Evolutionary conservation across 1,284 basidiomycete species (phyloP), one percentile per base, ranked within the genome.

Genomic region (Tylopilus sp.): DNA sequence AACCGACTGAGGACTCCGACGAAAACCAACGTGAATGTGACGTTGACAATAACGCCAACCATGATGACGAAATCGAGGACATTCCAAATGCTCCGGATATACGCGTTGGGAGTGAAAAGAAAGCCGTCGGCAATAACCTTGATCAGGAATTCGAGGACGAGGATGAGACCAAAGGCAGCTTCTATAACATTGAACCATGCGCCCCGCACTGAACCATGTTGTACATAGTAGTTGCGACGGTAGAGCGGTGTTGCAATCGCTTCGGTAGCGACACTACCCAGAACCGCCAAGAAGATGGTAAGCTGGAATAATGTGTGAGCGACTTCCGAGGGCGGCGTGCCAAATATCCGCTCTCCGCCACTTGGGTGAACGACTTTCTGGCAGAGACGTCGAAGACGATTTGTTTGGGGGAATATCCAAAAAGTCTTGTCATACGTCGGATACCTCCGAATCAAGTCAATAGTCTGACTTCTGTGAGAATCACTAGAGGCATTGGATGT

Each of bases 121-220:
- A 95, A 88, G 0, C 96, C 96, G 61, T 99, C 96, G 0, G 96
- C 96, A 40, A 94, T 74, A 59, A 97, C 73, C 71, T 98, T 95
- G 81, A 98, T 84, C 54, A 89, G 52, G 56, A 96, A 94, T 65
- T 99, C 96, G 46, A 87, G 55, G 41, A 97, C 68, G 34, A 98
- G 86, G 7, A 86, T 72, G 46, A 86, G 71, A 1, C 86, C 88
- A 42, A 98, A 87, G 0, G 79, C 74, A 0, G 81, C 74, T 65
- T 98, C 94, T 2, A 86, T 79, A 41, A 95, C 72, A 58, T 92
- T 88, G 67, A 94, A 98, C 96, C 96, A 98, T 1, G 90, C 80
- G 3, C 76, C 78, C 5, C 86, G 78, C 18, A 76, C 64, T 29
- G 74, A 61, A 0, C 89, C 92, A 57, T 91, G 61, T 26, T 71